A percentile compares a stretch with the other conserved stretches of the same genome.
phyloP scores from a whole-genome alignment of 1,139 yeast species.

The Yamadazyma kanchanaburiensis region DNA sequence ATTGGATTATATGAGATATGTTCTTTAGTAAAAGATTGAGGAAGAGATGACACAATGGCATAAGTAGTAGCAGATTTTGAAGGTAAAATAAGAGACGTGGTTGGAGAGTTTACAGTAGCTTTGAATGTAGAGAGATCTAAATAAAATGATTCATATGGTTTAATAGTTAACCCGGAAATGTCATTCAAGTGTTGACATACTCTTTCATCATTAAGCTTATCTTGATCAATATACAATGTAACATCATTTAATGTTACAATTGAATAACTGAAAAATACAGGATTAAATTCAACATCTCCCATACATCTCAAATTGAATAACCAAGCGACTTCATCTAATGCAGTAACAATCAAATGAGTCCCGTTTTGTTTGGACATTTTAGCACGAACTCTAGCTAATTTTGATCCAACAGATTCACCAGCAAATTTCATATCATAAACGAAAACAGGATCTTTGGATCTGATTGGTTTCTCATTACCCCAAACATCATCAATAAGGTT shows the following conservation, averaged over 20 bases:
- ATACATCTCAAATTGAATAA: slow-evolving; percentile 48
- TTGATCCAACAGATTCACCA: slow-evolving; percentile 40
- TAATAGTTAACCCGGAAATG: slow-evolving; percentile 27
- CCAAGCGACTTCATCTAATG: slow-evolving; percentile 57
- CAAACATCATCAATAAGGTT: slow-evolving; percentile 42
- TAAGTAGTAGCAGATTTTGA: slow-evolving; percentile 26
- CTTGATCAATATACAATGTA: slow-evolving; percentile 33
- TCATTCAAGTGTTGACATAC: slow-evolving; percentile 18
- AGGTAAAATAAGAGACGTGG: slow-evolving; percentile 29
- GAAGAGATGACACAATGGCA: slow-evolving; percentile 31
- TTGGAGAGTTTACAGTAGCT: slow-evolving; percentile 15
- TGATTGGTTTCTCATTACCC: slow-evolving; percentile 36
- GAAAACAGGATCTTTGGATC: slow-evolving; percentile 39
- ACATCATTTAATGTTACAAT: slow-evolving; percentile 30
- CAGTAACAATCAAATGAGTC: slow-evolving; percentile 35
- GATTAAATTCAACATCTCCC: slow-evolving; percentile 43
- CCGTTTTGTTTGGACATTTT: slow-evolving; percentile 18
- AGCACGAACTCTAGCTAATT: slow-evolving; percentile 26
- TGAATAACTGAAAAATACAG: slow-evolving; percentile 49
- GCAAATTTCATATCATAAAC: slow-evolving; percentile 37
- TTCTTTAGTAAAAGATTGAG: slow-evolving; percentile 25
- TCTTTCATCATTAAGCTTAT: slow-evolving; percentile 23
- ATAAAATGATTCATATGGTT: slow-evolving; percentile 29
- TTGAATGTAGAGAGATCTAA: slow-evolving; percentile 23
- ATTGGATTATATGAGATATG: slow-evolving; percentile 28